Conservation (phyloP, 2,329 filamentous ascomycete species). For the Tolypocladium endophyticum region DNA sequence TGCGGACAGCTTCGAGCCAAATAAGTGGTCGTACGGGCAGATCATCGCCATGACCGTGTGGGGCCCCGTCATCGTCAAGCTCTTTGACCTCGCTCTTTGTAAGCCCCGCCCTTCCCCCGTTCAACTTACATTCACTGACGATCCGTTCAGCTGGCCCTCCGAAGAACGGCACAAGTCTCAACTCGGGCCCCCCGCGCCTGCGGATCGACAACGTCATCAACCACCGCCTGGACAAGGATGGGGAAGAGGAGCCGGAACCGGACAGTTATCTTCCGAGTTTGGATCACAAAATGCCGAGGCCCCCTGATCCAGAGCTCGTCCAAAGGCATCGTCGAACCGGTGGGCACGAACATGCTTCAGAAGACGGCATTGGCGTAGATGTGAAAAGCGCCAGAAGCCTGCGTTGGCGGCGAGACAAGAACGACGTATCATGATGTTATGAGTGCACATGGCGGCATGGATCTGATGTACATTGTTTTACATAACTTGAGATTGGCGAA, state of each 20-base stretch:
- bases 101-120: constrained; percentile 7
- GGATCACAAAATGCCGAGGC: background rate
- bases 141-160: constrained; percentile 20
- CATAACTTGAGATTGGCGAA: background rate
- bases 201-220: constrained; percentile 29
- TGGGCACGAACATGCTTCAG: background rate
- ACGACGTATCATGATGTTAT: background rate
- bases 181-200: constrained; percentile 25
- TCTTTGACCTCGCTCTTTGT: constrained; percentile 27
- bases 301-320: background rate
- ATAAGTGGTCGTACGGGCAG: constrained; percentile 25
- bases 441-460: background rate
- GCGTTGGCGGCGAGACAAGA: background rate
- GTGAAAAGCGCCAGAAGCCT: background rate
- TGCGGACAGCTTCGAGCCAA: constrained; percentile 22
- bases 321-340: background rate
- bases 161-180: constrained; percentile 23
- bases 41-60: constrained; percentile 29
- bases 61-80: constrained; percentile 27
- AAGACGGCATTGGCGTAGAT: constrained; percentile 1
- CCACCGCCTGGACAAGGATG: constrained; percentile 11
- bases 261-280: background rate
- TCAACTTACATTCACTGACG: constrained; percentile 8
- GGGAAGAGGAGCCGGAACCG: constrained; percentile 4
- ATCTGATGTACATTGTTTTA: background rate